Conservation (phyloP, 2,329 filamentous ascomycete species). For the Alternaria angustiovoidea region DNA sequence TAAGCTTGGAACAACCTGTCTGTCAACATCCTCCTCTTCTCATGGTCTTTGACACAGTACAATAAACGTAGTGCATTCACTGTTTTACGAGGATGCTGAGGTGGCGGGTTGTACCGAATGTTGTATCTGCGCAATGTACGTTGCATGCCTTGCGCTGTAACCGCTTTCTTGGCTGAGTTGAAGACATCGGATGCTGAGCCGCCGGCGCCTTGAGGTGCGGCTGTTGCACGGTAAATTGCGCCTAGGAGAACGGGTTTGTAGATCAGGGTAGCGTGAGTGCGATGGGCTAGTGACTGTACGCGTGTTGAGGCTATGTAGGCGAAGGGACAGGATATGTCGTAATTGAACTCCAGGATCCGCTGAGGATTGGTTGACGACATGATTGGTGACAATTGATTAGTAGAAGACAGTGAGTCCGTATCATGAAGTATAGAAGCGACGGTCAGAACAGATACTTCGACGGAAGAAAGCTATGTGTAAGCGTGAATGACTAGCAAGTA, state of each 20-base stretch:
- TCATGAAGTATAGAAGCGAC: neutral
- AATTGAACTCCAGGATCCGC: constrained; percentile 37
- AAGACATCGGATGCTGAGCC: constrained; percentile 48
- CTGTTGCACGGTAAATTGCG: constrained; percentile 47
- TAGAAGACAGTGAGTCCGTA: neutral
- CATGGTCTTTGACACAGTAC: constrained; percentile 30
- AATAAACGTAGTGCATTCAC: constrained; percentile 45
- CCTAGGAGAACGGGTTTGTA: constrained; percentile 46
- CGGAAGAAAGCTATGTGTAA: neutral
- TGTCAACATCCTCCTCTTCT: constrained; percentile 30
- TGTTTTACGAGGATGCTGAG: constrained; percentile 43
- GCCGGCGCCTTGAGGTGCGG: constrained; percentile 47
- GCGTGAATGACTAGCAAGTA: neutral
- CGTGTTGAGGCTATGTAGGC: constrained; percentile 51
- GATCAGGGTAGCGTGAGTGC: constrained; percentile 34
- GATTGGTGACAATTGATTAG: neutral
- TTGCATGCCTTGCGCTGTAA: constrained; percentile 38
- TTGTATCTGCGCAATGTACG: constrained; percentile 42
- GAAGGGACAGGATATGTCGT: constrained; percentile 49
- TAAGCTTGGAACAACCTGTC: constrained; percentile 43
- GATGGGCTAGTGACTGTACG: constrained; percentile 38
- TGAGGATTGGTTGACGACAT: neutral
- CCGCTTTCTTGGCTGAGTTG: constrained; percentile 45
- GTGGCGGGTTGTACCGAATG: constrained; percentile 42
- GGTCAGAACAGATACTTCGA: neutral